Evolutionary conservation across 2,329 filamentous ascomycete genomes (phyloP).

Genomic region (Aurifilum marmelostoma): DNA sequence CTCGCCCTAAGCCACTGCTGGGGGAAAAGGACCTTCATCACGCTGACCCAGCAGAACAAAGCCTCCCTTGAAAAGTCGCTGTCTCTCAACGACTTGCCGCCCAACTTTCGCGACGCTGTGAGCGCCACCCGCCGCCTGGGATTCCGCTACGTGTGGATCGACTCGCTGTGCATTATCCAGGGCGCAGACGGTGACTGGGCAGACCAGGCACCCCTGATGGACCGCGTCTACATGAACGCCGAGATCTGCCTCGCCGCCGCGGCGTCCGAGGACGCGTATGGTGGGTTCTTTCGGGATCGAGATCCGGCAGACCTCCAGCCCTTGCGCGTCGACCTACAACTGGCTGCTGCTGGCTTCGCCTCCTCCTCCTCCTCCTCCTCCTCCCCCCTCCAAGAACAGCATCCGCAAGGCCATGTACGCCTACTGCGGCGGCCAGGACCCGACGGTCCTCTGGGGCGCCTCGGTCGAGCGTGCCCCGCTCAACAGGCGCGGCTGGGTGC

Average conservation of each 20-base stretch:
- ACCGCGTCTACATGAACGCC: conserved; percentile 14
- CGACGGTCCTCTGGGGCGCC: neutral
- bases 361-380: neutral
- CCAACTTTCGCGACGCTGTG: neutral
- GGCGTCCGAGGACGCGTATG: conserved; percentile 3
- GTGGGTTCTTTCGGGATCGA: conserved; percentile 14
- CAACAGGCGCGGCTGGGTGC: conserved; percentile 15
- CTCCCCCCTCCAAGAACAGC: neutral
- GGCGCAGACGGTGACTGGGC: conserved; percentile 10
- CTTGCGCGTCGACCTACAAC: neutral
- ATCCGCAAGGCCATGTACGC: neutral
- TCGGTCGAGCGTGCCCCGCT: conserved; percentile 6
- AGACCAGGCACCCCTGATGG: conserved; percentile 12
- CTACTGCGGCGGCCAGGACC: neutral
- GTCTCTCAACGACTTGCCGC: neutral
- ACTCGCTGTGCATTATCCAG: conserved; percentile 17
- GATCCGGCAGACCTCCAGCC: neutral
- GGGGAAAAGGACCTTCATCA: neutral
- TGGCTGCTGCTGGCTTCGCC: neutral
- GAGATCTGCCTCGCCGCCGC: conserved; percentile 9
- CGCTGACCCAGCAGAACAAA: neutral
- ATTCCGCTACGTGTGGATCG: conserved; percentile 13
- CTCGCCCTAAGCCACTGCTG: conserved; percentile 17
- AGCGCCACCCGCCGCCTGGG: neutral
- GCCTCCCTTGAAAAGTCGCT: neutral